Evolutionary conservation across 2,329 filamentous ascomycete species (phyloP).

Genomic region (Aspergillus ibericus): DNA sequence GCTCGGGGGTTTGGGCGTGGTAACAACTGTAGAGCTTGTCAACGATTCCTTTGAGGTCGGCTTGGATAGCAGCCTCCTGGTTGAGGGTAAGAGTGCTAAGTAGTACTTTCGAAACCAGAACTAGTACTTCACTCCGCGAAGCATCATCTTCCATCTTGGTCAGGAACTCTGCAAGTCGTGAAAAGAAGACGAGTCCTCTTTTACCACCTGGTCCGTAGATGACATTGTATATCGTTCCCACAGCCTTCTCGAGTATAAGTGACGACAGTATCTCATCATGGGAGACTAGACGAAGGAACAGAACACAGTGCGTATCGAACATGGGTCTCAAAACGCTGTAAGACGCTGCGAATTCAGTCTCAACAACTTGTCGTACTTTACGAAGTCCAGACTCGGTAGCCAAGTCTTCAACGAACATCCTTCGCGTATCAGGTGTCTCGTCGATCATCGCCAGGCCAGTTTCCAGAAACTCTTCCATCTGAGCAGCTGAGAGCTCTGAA

Average conservation of each 20-base stretch:
- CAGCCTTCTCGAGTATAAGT: constrained; percentile 8
- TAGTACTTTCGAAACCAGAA: constrained; percentile 7
- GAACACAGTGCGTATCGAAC: constrained; percentile 14
- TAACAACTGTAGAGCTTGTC: not conserved
- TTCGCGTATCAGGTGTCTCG: not conserved
- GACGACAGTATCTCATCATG: constrained; percentile 3
- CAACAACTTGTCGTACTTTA: constrained; percentile 9
- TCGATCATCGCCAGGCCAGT: not conserved
- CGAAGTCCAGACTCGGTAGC: constrained; percentile 10
- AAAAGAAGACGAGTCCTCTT: constrained; percentile 6
- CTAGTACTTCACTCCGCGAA: not conserved
- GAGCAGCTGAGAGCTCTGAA: not conserved
- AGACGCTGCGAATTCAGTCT: constrained; percentile 5
- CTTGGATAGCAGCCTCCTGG: constrained; percentile 7
- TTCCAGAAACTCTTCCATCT: not conserved
- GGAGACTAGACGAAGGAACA: constrained; percentile 11
- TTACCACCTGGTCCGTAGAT: constrained; percentile 11
- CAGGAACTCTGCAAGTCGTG: not conserved
- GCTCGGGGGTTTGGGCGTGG: not conserved
- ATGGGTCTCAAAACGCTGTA: constrained; percentile 14
- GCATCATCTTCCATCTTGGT: not conserved
- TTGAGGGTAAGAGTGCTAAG: constrained; percentile 2
- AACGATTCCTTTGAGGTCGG: constrained; percentile 5
- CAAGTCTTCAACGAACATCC: not conserved
- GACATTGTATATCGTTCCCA: constrained; percentile 17